phyloP scores from a whole-genome alignment of 2,329 filamentous ascomycete species.

The Claviceps sp. region DNA sequence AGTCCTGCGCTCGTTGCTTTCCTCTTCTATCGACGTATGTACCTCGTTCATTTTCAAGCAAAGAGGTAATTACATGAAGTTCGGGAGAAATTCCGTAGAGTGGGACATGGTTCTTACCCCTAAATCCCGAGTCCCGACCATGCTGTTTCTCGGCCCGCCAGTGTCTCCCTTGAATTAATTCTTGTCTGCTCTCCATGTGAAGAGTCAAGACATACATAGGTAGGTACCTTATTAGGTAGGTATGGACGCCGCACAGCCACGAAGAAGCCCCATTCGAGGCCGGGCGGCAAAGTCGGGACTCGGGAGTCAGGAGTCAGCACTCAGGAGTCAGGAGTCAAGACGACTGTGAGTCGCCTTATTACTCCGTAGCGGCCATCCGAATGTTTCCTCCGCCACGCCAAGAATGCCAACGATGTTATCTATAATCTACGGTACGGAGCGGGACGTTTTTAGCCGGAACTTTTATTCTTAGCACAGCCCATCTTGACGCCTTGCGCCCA shows the following conservation, averaged over 20 bases:
- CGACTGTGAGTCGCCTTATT: not conserved
- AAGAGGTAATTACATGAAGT: not conserved
- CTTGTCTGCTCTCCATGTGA: not conserved
- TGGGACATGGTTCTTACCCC: slow-evolving; percentile 1
- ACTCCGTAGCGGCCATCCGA: not conserved
- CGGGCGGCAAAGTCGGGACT: not conserved
- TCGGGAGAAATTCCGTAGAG: not conserved
- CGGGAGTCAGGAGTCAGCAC: not conserved
- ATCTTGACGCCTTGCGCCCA: not conserved
- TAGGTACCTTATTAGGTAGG: no score
- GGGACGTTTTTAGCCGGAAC: not conserved
- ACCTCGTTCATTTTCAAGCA: not conserved
- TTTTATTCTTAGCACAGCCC: not conserved
- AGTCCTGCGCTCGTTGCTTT: not conserved
- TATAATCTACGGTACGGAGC: not conserved
- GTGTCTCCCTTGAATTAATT: not conserved
- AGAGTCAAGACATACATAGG: no score
- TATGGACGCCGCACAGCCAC: not conserved
- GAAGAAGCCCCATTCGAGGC: not conserved
- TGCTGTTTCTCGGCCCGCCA: not conserved
- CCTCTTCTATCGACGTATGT: not conserved
- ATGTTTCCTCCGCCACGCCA: not conserved
- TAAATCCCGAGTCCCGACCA: not conserved
- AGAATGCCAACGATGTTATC: not conserved
- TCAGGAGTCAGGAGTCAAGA: not conserved